Base-by-base conservation (phyloP, 2,329 filamentous ascomycete genomes). In the Pseudogymnoascus sp. region DNA sequence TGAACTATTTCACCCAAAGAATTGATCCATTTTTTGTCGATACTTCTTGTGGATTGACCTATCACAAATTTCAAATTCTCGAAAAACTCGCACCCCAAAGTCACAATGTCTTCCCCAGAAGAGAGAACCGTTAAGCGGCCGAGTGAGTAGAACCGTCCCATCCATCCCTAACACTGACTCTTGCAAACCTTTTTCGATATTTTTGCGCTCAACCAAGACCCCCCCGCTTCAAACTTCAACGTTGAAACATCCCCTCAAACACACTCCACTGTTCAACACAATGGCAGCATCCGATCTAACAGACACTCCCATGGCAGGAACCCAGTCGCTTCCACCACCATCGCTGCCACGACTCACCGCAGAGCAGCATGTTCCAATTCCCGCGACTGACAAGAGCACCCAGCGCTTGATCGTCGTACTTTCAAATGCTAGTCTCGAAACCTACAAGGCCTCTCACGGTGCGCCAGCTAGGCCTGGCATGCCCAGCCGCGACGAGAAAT, bases 341-440 rank as follows among this genome's bases (percentile, higher is more conserved):
- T 84, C 88, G 66, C 84, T 99, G 17, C 94, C 94, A 6, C 89
- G 93, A 73, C 85, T 99, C 59, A 91, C 96, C 54, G 93, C 94
- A 41, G 93, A 97, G 75, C 93, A 97, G 74, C 88, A 94, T 72
- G 82, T 85, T 10, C 87, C 93, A 26, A 96, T 99, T 66, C 78
- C 92, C 9, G 79, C 86, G 13, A 88, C 83, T 69, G 94, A 99
- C 77, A 97, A 96, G 77, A 89, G 96, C 75, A 89, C 90, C 11
- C 87, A 93, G 75, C 84, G 94, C 62, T 80, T 99, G 67, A 96
- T 99, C 67, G 94, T 99, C 61, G 92, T 99, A 40, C 84, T 99
- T 58, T 96, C 92, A 67, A 96, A 97, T 81, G 94, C 94, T 65
- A 97, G 92, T 71, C 85, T 99, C 68, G 94, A 99, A 77, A 99